Percentiles rank a stretch among this genome's conserved stretches.
These are phyloP conservation scores for Yarrowia galli DNA, from an alignment of 1,139 yeast genomes.

Conservation along the genomic window DNA sequence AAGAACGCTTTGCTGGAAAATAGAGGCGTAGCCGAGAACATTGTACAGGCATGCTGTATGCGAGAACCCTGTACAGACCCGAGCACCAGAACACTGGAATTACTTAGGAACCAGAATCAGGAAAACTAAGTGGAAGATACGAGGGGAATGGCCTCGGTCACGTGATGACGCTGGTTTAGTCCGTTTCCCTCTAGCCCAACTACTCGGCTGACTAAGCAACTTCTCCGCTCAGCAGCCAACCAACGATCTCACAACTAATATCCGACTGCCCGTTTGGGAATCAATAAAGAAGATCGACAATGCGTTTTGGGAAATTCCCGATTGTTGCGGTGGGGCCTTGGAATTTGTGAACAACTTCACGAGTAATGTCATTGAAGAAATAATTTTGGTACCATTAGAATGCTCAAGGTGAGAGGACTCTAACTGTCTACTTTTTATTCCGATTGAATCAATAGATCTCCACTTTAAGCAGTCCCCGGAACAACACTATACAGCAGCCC, in stretches of 20 bases:
- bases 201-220: not conserved
- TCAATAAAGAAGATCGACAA: constrained; percentile 31
- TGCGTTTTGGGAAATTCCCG: constrained; percentile 17
- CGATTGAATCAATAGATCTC: not conserved
- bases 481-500: not conserved
- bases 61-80: not conserved
- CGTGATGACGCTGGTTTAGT: not conserved
- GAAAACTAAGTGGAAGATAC: not conserved
- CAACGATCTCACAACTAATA: not conserved
- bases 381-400: not conserved
- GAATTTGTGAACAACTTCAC: too few relatives aligned
- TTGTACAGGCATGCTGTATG: not conserved
- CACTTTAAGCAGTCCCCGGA: too few relatives aligned
- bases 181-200: too few relatives aligned
- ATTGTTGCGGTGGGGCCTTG: not conserved
- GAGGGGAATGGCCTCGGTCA: not conserved
- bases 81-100: not conserved
- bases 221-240: not conserved
- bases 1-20: constrained; percentile 23
- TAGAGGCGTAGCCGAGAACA: not conserved
- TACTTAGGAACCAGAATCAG: not conserved
- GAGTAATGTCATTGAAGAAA: too few relatives aligned
- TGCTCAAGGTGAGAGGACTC: not conserved
- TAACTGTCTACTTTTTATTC: not conserved
- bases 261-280: constrained; percentile 29